A percentile compares a stretch with the other conserved stretches of the same genome.
phyloP scores from a whole-genome alignment of 2,329 filamentous ascomycete species.

The Mycosphaerelloides madeirae region DNA sequence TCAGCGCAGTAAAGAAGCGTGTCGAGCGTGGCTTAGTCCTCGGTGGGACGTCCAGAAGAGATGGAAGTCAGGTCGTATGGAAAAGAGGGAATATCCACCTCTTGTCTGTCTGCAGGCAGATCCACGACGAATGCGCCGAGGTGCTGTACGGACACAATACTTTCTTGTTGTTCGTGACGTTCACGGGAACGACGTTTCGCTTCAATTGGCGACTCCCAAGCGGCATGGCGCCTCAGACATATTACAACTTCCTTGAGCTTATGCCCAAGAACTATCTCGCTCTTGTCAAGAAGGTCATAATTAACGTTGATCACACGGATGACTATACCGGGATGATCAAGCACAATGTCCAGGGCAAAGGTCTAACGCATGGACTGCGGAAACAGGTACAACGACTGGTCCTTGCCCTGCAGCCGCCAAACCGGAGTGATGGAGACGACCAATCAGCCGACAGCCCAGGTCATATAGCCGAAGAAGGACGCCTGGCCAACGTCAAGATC shows the following conservation, averaged over 20 bases:
- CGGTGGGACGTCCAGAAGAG: conserved; percentile 4
- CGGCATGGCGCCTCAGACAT: conserved; percentile 38
- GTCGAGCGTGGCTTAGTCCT: conserved; percentile 23
- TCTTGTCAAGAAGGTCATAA: conserved; percentile 38
- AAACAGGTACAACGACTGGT: conserved; percentile 40
- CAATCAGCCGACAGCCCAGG: neutral
- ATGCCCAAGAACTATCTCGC: conserved; percentile 40
- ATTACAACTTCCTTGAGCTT: conserved; percentile 39
- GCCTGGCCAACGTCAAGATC: conserved; percentile 23
- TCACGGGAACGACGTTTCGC: conserved; percentile 41
- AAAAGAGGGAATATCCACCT: conserved; percentile 38
- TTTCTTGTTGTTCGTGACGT: conserved; percentile 44
- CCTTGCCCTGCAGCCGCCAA: conserved; percentile 28
- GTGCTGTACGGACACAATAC: conserved; percentile 45
- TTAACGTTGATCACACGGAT: conserved; percentile 47
- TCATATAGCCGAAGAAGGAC: conserved; percentile 1
- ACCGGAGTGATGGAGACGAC: conserved; percentile 7
- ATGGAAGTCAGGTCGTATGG: conserved; percentile 36
- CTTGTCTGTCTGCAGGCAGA: conserved; percentile 37
- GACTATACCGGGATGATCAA: conserved; percentile 50
- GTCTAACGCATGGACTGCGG: conserved; percentile 40
- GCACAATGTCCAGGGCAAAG: conserved; percentile 45
- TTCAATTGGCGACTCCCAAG: conserved; percentile 41
- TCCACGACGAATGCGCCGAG: conserved; percentile 43
- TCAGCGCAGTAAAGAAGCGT: conserved; percentile 29